Evolutionary conservation across 768 basidiomycete species (phyloP), one percentile per base, ranked within the genome.

Genomic region (Boletus barrowsii): DNA sequence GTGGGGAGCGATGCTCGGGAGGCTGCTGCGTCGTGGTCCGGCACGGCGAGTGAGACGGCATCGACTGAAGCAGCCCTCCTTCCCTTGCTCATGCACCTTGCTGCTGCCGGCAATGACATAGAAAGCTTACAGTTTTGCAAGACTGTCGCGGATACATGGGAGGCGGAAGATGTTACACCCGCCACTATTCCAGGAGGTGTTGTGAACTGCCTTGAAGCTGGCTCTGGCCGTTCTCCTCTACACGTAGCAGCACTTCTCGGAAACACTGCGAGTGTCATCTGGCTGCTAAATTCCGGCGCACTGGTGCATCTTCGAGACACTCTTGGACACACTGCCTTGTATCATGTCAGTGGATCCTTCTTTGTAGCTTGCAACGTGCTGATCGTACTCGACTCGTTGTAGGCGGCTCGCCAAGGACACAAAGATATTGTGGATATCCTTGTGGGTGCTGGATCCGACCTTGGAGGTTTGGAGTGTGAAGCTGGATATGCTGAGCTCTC

Each of bases 291-390:
- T 55, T 82, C 83, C 0, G 92, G 92, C 5, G 90, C 91, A 1
- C 73, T 91, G 14, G 92, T 94, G 20, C 92, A 95, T 68, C 73
- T 88, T 10, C 78, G 93, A 51, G 93, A 95, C 67, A 66, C 71
- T 1, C 75, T 93, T 42, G 93, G 90, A 3, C 91, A 93, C 62
- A 93, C 92, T 14, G 80, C 90, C 4, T 73, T 93, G 15, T 93
- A 93, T 70, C 88, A 92, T 70, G 89, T 89, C 57, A 62, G 83
- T 68, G 30, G 15, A 40, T 42, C 44, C 17, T 37, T 20, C 49
- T 6, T 24, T 5, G 26, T 35, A 17, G 2, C 20, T 39, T 26
- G n/a, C 20, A 13, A 53, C 49, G 45, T 33, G 15, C 42, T 54
- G 35, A 62, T 49, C 39, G 10, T 30, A 39, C 33, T 47, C 37